Percentiles rank a stretch among this genome's conserved stretches.
Evolutionary conservation across 1,284 basidiomycete species (phyloP).

Genomic region (Coriolopsis trogii): DNA sequence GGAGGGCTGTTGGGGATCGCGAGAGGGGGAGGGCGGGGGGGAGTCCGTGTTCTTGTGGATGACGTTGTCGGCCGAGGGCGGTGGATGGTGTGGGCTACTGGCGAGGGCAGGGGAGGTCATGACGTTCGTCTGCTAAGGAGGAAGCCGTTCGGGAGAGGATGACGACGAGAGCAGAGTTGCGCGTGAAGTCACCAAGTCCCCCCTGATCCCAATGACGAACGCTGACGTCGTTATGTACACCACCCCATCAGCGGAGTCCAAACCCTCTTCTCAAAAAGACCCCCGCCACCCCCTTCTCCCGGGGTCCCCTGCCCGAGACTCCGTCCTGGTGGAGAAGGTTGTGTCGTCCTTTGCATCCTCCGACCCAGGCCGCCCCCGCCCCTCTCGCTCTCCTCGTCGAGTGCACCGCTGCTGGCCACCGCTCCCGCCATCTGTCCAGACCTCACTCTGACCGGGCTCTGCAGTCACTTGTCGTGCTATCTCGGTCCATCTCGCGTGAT

Average conservation of each 20-base stretch:
- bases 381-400: background rate
- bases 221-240: conserved; percentile 40
- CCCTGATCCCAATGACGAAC: conserved; percentile 34
- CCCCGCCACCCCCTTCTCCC: conserved; percentile 27
- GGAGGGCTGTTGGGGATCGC: conserved; percentile 8
- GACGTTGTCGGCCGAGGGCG: conserved; percentile 18
- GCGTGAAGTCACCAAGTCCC: conserved; percentile 24
- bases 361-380: conserved; percentile 6
- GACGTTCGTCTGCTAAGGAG: conserved; percentile 18
- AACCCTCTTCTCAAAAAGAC: conserved; percentile 18
- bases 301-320: conserved; percentile 19
- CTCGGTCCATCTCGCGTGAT: conserved; percentile 14
- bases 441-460: conserved; percentile 5
- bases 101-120: conserved; percentile 23
- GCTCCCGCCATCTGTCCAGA: background rate
- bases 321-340: conserved; percentile 23
- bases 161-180: conserved; percentile 27
- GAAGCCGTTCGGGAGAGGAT: conserved; percentile 24
- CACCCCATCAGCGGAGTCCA: conserved; percentile 35
- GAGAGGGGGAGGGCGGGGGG: conserved; percentile 11
- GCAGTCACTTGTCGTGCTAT: conserved; percentile 7
- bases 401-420: background rate
- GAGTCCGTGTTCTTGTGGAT: conserved; percentile 8
- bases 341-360: conserved; percentile 8
- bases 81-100: conserved; percentile 24